phyloP scores from a whole-genome alignment of 2,329 filamentous ascomycete genomes.

The Akanthomyces dipterigenus region DNA sequence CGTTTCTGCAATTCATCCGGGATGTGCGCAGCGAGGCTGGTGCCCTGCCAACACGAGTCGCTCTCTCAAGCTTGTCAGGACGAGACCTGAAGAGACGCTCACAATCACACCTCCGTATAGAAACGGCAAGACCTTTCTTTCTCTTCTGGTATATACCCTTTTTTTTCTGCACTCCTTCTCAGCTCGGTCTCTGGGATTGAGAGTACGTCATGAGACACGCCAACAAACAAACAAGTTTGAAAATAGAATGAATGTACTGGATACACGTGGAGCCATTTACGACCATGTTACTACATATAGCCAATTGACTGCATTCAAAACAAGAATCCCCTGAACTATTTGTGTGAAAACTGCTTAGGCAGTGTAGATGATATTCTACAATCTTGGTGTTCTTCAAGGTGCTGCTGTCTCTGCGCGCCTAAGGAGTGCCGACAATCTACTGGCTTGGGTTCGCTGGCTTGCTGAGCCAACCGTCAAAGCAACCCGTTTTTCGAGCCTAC shows the following conservation, averaged over 20 bases:
- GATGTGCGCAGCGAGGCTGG: constrained; percentile 8
- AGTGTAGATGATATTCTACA: too few relatives aligned
- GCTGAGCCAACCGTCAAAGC: too few relatives aligned
- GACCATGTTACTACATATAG: background rate
- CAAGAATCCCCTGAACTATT: background rate
- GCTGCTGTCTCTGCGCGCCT: too few relatives aligned
- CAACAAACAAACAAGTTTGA: background rate
- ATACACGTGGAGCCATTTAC: background rate
- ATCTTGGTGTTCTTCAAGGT: too few relatives aligned
- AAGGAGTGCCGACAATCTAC: too few relatives aligned
- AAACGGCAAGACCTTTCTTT: constrained; percentile 1
- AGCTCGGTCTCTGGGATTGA: constrained; percentile 2
- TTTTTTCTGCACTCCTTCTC: constrained; percentile 4
- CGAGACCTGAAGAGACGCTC: constrained; percentile 8
- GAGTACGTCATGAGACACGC: background rate
- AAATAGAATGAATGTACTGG: background rate
- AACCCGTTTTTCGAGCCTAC: too few relatives aligned
- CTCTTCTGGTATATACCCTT: constrained; percentile 5
- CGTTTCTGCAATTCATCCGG: background rate
- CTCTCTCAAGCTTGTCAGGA: constrained; percentile 10
- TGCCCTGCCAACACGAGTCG: background rate
- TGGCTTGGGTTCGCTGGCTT: too few relatives aligned
- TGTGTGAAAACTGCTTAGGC: too few relatives aligned
- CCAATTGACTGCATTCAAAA: background rate
- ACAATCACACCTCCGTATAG: background rate